Evolutionary conservation across 108 stramenopile species (phyloP).

Genomic region (Skeletonema tropicum): DNA sequence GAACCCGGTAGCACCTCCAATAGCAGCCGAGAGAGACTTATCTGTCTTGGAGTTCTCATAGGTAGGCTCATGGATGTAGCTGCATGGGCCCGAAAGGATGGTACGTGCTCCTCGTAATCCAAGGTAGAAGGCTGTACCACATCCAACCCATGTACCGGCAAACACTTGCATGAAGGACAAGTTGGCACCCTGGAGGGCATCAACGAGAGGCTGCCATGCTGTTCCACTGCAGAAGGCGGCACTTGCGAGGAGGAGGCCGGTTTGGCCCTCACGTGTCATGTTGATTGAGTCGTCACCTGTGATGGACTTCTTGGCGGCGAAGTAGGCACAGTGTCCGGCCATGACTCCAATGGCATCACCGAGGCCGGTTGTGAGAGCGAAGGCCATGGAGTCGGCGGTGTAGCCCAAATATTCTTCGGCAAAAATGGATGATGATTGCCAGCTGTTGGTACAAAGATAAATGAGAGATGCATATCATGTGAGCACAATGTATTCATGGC

Average conservation of each 20-base stretch:
- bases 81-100: slow-evolving; percentile 54
- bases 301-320: slow-evolving; percentile 61
- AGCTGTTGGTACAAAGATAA: slow-evolving; percentile 20
- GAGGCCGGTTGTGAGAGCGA: slow-evolving; percentile 73
- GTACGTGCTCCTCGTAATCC: slow-evolving; percentile 70
- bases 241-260: slow-evolving; percentile 66
- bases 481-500: background rate
- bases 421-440: slow-evolving; percentile 77
- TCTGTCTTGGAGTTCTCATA: slow-evolving; percentile 72
- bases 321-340: slow-evolving; percentile 68
- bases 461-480: background rate
- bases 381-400: slow-evolving; percentile 60
- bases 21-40: slow-evolving; percentile 63
- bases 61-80: slow-evolving; percentile 66
- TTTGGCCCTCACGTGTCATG: slow-evolving; percentile 60
- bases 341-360: slow-evolving; percentile 80
- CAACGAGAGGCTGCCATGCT: slow-evolving; percentile 83
- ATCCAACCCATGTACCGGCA: slow-evolving; percentile 77
- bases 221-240: slow-evolving; percentile 87
- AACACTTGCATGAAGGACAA: slow-evolving; percentile 70
- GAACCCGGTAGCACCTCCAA: slow-evolving; percentile 86
- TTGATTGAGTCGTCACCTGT: slow-evolving; percentile 47
- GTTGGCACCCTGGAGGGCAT: slow-evolving; percentile 76
- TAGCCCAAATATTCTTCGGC: slow-evolving; percentile 62
- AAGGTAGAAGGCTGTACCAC: slow-evolving; percentile 79